Evolutionary conservation across 108 stramenopile genomes (phyloP).

Genomic region (Asterionellopsis glacialis): DNA sequence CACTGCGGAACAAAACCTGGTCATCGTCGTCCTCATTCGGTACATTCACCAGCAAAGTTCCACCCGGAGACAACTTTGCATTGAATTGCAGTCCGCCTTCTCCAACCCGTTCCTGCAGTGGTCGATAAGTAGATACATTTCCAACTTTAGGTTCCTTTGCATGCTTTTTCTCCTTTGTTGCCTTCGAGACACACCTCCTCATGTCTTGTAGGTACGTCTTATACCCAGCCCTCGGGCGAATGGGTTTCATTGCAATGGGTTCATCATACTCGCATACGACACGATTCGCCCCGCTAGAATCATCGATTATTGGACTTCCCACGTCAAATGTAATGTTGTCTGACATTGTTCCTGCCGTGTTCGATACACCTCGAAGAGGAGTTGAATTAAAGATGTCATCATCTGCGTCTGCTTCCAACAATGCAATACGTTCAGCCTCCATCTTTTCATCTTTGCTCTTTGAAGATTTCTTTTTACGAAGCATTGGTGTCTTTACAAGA

Average conservation of each 20-base stretch:
- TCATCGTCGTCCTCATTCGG: too few species aligned
- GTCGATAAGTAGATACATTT: not conserved
- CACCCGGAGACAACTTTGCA: constrained; percentile 36
- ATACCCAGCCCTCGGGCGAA: constrained; percentile 17
- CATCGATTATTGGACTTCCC: not conserved
- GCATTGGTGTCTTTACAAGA: constrained; percentile 36
- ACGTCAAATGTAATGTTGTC: constrained; percentile 2
- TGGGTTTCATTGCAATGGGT: not conserved
- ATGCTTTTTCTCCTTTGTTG: constrained; percentile 3
- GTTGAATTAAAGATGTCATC: constrained; percentile 52
- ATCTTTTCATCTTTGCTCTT: not conserved
- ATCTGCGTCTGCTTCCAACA: constrained; percentile 2
- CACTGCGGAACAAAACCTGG: too few species aligned
- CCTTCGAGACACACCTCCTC: constrained; percentile 17
- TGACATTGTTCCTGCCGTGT: not conserved
- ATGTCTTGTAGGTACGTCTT: constrained; percentile 40
- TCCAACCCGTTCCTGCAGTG: constrained; percentile 5
- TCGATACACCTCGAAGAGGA: constrained; percentile 25
- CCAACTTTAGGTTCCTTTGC: constrained; percentile 2
- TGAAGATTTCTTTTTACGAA: constrained; percentile 9
- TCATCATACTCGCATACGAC: not conserved
- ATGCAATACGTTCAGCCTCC: not conserved
- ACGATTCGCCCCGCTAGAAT: not conserved
- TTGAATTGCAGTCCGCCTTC: constrained; percentile 33
- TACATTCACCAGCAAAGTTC: constrained; percentile 16